Base-by-base conservation (phyloP, 2,329 filamentous ascomycete genomes). In the Nemania sp. region DNA sequence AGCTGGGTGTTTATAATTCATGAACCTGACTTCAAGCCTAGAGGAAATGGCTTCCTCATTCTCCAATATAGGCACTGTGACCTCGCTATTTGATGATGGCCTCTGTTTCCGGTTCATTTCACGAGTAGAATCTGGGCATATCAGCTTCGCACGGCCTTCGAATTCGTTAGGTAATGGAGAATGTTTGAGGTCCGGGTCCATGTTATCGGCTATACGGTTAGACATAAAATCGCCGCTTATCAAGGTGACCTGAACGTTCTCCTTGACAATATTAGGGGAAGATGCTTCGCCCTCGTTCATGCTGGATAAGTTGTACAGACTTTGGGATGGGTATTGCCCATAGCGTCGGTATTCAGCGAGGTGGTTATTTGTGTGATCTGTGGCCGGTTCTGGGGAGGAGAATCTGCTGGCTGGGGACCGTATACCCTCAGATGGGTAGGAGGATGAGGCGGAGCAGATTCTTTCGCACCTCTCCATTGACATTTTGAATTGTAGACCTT, bases 381-480 rank as follows among this genome's bases (percentile, higher is more conserved):
- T 19, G 3, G 24, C 15, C 8, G 26, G 44, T 28, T 57, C 51
- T 6, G 57, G 57, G 5, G 60, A 61, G 31, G 9, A 26, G 30
- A 12, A 17, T 11, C 15, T 14, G 6, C 37, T 15, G 7, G 22
- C 6, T n/a, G 57, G 55, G 28, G 60, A 59, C 23, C 55, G 57
- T n/a, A 61, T 57, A 5, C 60, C 60, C 34, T 60, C 55, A 12
- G 57, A 52, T 33, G 57, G 60, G 26, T 62, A 62, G 9, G 53
- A 62, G 26, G 60, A 62, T 7, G 60, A 61, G 14, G 37, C 26
- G 3, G 55, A 57, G 24, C 48, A 34, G 3, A 54, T 20, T 30
- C 42, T 46, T 14, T 43, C 36, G 12, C 56, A 23, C 3, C 22
- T 2, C 14, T 22, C 34, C 2, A 23, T 42, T 23, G 33, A n/a